Evolutionary conservation across 495 filamentous ascomycete genomes (phyloP).

Genomic region (Cercophora sp.): DNA sequence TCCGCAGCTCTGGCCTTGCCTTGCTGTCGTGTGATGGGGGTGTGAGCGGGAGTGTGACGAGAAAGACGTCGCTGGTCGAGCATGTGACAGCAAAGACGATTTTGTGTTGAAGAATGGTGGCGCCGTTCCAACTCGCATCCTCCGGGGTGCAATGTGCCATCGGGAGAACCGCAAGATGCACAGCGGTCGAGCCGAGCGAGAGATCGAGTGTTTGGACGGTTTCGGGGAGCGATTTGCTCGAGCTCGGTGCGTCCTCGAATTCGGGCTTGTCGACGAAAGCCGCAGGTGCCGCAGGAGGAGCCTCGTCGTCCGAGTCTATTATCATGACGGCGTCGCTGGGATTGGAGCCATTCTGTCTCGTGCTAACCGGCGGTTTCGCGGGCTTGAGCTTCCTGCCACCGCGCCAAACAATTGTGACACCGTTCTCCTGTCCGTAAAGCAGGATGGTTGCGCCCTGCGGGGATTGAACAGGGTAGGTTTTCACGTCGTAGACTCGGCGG

Average conservation of each 20-base stretch:
- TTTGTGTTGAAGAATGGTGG: slow-evolving; percentile 56
- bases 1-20: slow-evolving; percentile 42
- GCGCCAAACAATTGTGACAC: slow-evolving; percentile 74
- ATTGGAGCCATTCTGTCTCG: slow-evolving; percentile 38
- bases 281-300: slow-evolving; percentile 19
- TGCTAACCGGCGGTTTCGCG: slow-evolving; percentile 29
- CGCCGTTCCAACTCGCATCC: slow-evolving; percentile 52
- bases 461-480: slow-evolving; percentile 69
- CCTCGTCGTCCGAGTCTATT: slow-evolving; percentile 76
- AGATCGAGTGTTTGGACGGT: slow-evolving; percentile 66
- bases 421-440: slow-evolving; percentile 76
- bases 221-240: slow-evolving; percentile 41
- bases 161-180: slow-evolving; percentile 57
- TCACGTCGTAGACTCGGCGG: slow-evolving; percentile 67
- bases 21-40: slow-evolving; percentile 66
- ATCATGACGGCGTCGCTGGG: slow-evolving; percentile 65
- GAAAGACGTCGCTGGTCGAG: slow-evolving; percentile 60
- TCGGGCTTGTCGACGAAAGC: slow-evolving; percentile 44
- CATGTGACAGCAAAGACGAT: slow-evolving; percentile 71
- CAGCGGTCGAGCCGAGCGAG: slow-evolving; percentile 57
- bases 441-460: slow-evolving; percentile 83
- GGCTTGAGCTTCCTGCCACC: slow-evolving; percentile 65
- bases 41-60: slow-evolving; percentile 68
- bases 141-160: slow-evolving; percentile 41
- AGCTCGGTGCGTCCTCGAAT: slow-evolving; percentile 40